Base-by-base conservation (phyloP, 495 filamentous ascomycete genomes). In the Hypoxylon trugodes region DNA sequence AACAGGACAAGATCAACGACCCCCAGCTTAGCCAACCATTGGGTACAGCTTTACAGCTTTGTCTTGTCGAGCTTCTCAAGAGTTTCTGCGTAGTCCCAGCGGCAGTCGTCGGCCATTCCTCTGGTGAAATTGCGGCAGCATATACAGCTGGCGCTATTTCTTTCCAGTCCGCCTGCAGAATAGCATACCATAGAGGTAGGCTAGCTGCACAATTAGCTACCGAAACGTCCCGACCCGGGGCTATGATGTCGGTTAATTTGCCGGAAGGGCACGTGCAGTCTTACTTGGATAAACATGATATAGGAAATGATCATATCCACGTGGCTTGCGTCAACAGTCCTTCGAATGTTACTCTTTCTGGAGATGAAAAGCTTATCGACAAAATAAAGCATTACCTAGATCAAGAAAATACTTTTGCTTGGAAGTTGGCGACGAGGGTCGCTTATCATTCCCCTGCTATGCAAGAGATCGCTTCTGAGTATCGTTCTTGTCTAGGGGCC, bases 81-180 rank as follows among this genome's bases (percentile, higher is more conserved):
- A 71, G 60, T 13, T 84, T 80, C 75, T 71, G 72, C 15, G 69
- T 87, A 9, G 35, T 38, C 0, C 79, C 81, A 2, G 32, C 49
- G 7, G 73, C 73, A n/a, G 81, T 83, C 0, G 70, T 84, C 1
- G 84, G 85, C 2, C 84, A 88, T 59, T 87, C 84, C 1, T 82
- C 78, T 58, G 85, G 85, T 1, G 85, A 87, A 59, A 86, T 86
- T 59, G 73, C 63, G 0, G 72, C 73, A 0, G 73, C 73, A 16
- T 60, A 78, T 57, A 45, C 74, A 15, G 49, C 47, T 6, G 77
- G 78, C 2, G 62, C 65, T 15, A 33, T 82, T 1, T 61, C 69
- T 1, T 71, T 74, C 12, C 45, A 71, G n/a, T 72, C 76, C 0
- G 77, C 76, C 5, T 78, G 80, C 74, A 66, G 72, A 21, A 51